Conservation (phyloP, 345 rosid species). For the Erysimum cheiranthoides region DNA sequence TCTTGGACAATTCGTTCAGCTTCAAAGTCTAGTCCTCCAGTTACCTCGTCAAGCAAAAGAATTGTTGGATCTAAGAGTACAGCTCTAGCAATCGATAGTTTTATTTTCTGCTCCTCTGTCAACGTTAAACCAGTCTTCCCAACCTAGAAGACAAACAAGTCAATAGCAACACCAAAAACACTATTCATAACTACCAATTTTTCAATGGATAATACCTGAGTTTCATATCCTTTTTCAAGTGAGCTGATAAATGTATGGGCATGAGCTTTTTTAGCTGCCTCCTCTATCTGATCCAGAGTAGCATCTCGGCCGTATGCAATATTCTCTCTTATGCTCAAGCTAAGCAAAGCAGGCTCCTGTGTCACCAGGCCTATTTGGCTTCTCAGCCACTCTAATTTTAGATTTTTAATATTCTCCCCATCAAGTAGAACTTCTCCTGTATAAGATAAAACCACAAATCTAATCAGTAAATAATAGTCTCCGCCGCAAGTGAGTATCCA, state of each 20-base stretch:
- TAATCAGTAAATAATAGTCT: conserved; percentile 31
- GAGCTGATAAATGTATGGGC: conserved; percentile 96
- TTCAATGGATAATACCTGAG: conserved; percentile 63
- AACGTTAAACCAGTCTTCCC: conserved; percentile 87
- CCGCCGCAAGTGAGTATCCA: conserved; percentile 32
- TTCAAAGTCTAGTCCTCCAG: conserved; percentile 98
- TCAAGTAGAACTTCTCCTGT: conserved; percentile 99
- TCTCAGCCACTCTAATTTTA: conserved; percentile 92
- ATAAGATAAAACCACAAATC: conserved; percentile 37
- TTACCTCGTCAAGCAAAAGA: conserved; percentile 97
- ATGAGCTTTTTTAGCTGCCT: conserved; percentile 97
- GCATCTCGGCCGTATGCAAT: conserved; percentile 92
- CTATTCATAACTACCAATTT: conserved; percentile 13
- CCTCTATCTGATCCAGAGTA: conserved; percentile 88
- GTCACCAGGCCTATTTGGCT: conserved; percentile 97
- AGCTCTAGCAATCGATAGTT: conserved; percentile 96
- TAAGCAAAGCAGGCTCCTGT: conserved; percentile 97
- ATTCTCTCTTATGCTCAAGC: conserved; percentile 89
- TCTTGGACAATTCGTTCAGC: conserved; percentile 96
- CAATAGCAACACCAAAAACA: conserved; percentile 27
- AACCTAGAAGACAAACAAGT: conserved; percentile 58
- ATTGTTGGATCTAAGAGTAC: conserved; percentile 88
- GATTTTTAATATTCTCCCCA: conserved; percentile 92
- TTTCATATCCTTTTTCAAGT: conserved; percentile 90
- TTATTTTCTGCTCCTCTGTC: conserved; percentile 95